Evolutionary conservation across 495 filamentous ascomycete genomes (phyloP).

Genomic region (Choiromyces venosus): DNA sequence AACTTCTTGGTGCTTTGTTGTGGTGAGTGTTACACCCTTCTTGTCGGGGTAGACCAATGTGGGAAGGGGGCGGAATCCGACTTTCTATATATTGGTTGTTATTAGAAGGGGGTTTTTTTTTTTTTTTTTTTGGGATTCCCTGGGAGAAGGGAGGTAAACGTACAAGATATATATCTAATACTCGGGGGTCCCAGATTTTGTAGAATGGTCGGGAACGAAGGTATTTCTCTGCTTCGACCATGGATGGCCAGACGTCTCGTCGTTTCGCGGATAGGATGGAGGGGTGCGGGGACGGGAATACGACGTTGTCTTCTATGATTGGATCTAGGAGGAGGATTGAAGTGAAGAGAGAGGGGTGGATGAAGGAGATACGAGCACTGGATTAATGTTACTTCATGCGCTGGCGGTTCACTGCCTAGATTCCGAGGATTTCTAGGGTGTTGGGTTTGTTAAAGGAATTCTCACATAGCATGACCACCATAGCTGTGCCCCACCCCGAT

Average conservation of each 20-base stretch:
- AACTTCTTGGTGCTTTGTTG: conserved; percentile 58
- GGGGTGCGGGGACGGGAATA: conserved; percentile 30
- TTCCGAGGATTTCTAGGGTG: neutral
- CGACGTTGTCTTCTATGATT: conserved; percentile 52
- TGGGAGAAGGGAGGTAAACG: neutral
- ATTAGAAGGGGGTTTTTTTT: too few species aligned
- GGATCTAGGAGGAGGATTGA: conserved; percentile 77
- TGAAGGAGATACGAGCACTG: conserved; percentile 48
- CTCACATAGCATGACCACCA: conserved; percentile 65
- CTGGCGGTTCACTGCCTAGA: neutral
- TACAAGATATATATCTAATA: conserved; percentile 58
- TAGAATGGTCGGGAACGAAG: conserved; percentile 64
- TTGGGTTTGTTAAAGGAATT: conserved; percentile 36
- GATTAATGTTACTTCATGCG: conserved; percentile 7
- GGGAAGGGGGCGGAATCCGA: conserved; percentile 62
- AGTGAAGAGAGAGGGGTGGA: conserved; percentile 77
- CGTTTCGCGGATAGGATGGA: conserved; percentile 57
- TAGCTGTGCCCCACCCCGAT: conserved; percentile 87
- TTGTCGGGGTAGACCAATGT: conserved; percentile 53
- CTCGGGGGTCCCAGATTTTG: conserved; percentile 64
- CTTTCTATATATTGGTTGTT: conserved; percentile 33
- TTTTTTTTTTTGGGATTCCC: neutral
- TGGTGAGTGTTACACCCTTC: conserved; percentile 52
- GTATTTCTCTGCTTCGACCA: conserved; percentile 55
- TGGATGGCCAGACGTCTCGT: conserved; percentile 66